Evolutionary conservation across 2,329 filamentous ascomycete species (phyloP), one percentile per base, ranked within the genome.

Genomic region (Fonsecaea multimorphosa): DNA sequence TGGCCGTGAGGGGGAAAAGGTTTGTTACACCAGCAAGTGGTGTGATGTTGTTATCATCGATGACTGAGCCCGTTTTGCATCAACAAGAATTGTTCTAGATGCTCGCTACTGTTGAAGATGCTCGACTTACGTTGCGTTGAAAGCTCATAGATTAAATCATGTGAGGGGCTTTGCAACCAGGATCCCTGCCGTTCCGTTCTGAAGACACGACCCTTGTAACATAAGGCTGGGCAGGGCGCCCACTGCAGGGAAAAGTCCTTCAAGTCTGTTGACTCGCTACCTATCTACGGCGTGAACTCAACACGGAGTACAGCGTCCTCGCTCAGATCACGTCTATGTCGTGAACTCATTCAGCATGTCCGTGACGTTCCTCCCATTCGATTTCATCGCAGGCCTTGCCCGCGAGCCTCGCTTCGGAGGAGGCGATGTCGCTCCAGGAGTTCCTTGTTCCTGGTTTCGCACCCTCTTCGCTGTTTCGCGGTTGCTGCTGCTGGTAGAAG

Each of bases 311-410:
- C 8, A 49, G 11, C 11, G 19, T 49, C 22, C 44, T 27, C 11
- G 11, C 12, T 24, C 3, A 24, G 9, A 49, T 49, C 22, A 49
- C 22, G 11, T 55, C 58, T 55, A 52, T 22, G 56, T 29, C 57
- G 56, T 29, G 44, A 68, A 68, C 32, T 66, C 64, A 24, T 59
- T 22, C 9, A 68, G 51, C 61, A 68, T 38, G 29, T 66, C 67
- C 9, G 36, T 46, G 3, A 64, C 57, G 24, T 49, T 68, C 40
- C 52, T 61, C 22, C 32, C 64, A 6, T 51, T 52, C 38, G 58
- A 29, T 32, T 40, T 69, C 49, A 56, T 62, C 36, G 32, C 22
- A 14, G 62, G 55, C 24, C 60, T 40, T 12, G 11, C 16, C 32
- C 60, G 40, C 14, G 59, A 16, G 6, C 62, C 64, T 62, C 67